Percentiles rank a stretch among this genome's conserved stretches.
These are phyloP conservation scores for Exophiala phaeomuriformis DNA, from an alignment of 2,329 filamentous ascomycete genomes.

Conservation along the genomic window DNA sequence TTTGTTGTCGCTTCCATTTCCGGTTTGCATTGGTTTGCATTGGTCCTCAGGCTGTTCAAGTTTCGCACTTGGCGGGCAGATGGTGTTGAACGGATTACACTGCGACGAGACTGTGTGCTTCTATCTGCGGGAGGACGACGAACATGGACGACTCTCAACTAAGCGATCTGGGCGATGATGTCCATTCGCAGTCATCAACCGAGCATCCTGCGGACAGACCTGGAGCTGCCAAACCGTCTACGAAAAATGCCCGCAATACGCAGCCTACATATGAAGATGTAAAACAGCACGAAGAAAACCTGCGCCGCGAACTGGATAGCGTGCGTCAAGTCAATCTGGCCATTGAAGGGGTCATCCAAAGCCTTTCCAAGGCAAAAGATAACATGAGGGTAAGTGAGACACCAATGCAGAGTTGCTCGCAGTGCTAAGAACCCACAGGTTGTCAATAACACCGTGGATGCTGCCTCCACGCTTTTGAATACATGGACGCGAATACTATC, in stretches of 20 bases:
- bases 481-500: conserved; percentile 95
- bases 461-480: conserved; percentile 81
- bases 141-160: conserved; percentile 1
- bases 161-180: conserved; percentile 7
- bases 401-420: conserved; percentile 6
- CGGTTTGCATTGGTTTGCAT: not conserved
- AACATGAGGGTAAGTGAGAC: conserved; percentile 42
- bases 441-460: conserved; percentile 75
- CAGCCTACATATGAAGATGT: conserved; percentile 18
- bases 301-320: conserved; percentile 73
- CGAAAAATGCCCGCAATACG: conserved; percentile 1
- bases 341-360: conserved; percentile 56
- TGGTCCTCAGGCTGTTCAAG: not conserved
- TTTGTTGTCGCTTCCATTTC: not conserved
- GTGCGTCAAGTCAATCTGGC: conserved; percentile 81
- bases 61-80: no score
- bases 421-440: conserved; percentile 47
- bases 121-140: conserved; percentile 1
- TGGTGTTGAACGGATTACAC: no score
- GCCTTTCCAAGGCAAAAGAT: conserved; percentile 41
- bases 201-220: not conserved
- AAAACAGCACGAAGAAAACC: conserved; percentile 55
- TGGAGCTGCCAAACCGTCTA: not conserved
- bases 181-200: conserved; percentile 14
- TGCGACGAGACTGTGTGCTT: no score